Evolutionary conservation across 2,329 filamentous ascomycete genomes (phyloP), one percentile per base, ranked within the genome.

Genomic region (Stenocarpella maydis): DNA sequence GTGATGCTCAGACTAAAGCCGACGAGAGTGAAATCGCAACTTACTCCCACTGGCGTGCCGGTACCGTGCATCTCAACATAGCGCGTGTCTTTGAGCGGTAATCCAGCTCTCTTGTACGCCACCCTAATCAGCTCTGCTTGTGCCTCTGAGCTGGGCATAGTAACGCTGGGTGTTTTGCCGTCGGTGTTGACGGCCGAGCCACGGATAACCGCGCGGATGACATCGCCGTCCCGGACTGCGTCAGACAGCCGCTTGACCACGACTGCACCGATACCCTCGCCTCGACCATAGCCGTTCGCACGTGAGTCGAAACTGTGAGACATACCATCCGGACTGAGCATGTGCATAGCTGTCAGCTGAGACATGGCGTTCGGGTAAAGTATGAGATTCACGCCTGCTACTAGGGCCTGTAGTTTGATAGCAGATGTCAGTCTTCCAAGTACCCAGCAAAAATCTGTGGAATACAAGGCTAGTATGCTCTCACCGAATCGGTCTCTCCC

Each of bases 271-370:
- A 83, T 73, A 3, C 82, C 86, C 71, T 88, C 86, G 3, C 82
- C 85, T 7, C 85, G 79, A 0, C 78, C 84, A 67, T 87, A 88
- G 0, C 86, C 86, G 66, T 85, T 78, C 0, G 83, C 86, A 9
- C 77, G 74, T 2, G 78, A 75, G 50, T 85, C 83, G 70, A 83
- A 85, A 1, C 76, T 76, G 58, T 78, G 75, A 47, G 74, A 74
- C 31, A 77, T 70, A 26, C 78, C 80, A 1, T 77, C 74, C 0
- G 76, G 73, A 5, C 78, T 80, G 4, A 84, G 73, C 0, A 83
- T 75, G 4, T 79, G 78, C 45, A 80, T 75, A 41, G 79, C 75
- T 4, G 75, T 74, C 74, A 82, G 76, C 0, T 75, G 70, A 4
- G 76, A 74, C 8, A 74, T 77, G 55, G 76, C 73, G 3, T 67